Conservation (phyloP, 345 rosid genomes). For the Eucalyptus curtisii region DNA sequence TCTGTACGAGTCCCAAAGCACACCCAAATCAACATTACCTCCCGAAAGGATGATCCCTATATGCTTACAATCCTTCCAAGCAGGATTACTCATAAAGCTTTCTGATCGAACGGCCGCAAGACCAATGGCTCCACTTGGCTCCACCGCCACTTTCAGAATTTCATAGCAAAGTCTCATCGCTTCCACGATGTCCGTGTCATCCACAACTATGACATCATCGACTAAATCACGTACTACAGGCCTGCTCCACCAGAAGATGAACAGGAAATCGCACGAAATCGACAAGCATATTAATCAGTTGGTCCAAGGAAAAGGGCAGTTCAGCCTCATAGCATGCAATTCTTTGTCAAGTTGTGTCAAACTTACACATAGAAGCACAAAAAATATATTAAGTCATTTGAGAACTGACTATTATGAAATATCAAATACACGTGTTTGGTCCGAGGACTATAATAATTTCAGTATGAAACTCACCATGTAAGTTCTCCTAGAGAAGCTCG, state of each 20-base stretch:
- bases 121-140: constrained; percentile 95
- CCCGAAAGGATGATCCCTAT: constrained; percentile 69
- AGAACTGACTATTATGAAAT: neutral
- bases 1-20: constrained; percentile 53
- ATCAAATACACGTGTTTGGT: neutral
- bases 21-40: constrained; percentile 73
- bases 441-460: neutral
- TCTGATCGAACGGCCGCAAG: constrained; percentile 78
- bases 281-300: neutral
- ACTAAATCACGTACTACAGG: constrained; percentile 72
- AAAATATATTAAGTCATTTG: neutral
- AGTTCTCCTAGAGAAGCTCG: constrained; percentile 71
- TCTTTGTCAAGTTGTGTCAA: neutral
- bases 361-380: neutral
- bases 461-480: constrained; percentile 49
- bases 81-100: constrained; percentile 39
- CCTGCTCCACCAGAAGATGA: constrained; percentile 27
- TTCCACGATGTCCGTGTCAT: constrained; percentile 54
- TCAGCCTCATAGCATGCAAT: neutral
- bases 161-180: constrained; percentile 86
- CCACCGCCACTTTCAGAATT: constrained; percentile 71
- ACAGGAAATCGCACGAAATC: neutral
- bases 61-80: constrained; percentile 39
- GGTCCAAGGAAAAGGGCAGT: neutral
- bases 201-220: constrained; percentile 57